Evolutionary conservation across 1,284 basidiomycete species (phyloP).

Genomic region (Tylopilus sp.): DNA sequence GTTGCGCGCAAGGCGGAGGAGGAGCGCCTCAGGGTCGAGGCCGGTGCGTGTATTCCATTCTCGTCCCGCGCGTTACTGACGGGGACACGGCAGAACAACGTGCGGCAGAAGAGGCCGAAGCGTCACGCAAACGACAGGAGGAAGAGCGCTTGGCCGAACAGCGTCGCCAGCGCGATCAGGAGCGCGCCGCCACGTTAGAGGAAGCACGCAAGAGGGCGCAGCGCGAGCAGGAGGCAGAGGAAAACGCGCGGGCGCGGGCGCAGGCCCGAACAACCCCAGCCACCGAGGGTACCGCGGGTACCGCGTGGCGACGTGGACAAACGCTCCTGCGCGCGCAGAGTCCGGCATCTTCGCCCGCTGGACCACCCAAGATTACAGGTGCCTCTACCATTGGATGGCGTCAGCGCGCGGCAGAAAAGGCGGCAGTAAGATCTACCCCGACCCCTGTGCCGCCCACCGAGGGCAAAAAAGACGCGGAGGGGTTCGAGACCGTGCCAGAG

Average conservation of each 20-base stretch:
- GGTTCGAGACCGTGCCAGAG: constrained; percentile 59
- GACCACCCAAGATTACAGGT: constrained; percentile 37
- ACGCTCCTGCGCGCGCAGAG: constrained; percentile 34
- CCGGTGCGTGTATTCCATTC: constrained; percentile 10
- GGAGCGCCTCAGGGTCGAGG: constrained; percentile 48
- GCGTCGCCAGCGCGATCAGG: constrained; percentile 61
- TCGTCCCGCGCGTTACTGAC: not conserved
- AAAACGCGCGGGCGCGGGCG: constrained; percentile 39
- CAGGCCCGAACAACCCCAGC: constrained; percentile 19
- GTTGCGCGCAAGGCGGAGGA: constrained; percentile 45
- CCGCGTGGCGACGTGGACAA: constrained; percentile 19
- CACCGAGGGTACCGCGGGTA: not conserved
- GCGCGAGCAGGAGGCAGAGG: constrained; percentile 78
- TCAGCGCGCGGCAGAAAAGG: constrained; percentile 44
- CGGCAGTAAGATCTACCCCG: constrained; percentile 15
- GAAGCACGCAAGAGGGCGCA: constrained; percentile 57
- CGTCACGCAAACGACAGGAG: constrained; percentile 53
- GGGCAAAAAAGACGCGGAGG: constrained; percentile 55
- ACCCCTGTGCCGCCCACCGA: constrained; percentile 33
- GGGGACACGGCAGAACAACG: constrained; percentile 42
- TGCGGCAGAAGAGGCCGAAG: constrained; percentile 55
- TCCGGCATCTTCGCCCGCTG: constrained; percentile 27
- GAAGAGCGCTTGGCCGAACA: constrained; percentile 53
- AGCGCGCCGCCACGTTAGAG: constrained; percentile 60
- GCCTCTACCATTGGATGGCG: constrained; percentile 48